These are phyloP conservation scores for Curvularia spicifera DNA, from an alignment of 2,329 filamentous ascomycete genomes.

Conservation along the genomic window DNA sequence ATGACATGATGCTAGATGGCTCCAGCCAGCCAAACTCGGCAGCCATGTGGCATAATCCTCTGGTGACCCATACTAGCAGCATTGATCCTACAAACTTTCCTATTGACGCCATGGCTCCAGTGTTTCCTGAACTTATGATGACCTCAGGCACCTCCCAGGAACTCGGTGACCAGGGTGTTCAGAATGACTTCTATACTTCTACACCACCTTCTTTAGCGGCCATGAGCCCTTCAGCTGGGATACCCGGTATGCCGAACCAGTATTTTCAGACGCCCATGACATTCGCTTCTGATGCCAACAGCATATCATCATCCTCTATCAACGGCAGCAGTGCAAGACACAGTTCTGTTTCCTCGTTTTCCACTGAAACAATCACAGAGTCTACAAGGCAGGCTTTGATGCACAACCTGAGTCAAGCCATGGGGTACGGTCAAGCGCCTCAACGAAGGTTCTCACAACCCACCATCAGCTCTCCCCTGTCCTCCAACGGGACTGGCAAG, in stretches of 20 bases:
- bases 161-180: conserved; percentile 70
- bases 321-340: conserved; percentile 71
- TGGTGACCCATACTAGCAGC: conserved; percentile 72
- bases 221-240: conserved; percentile 70
- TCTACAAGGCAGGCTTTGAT: conserved; percentile 68
- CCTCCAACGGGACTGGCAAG: conserved; percentile 43
- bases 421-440: conserved; percentile 56
- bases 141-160: conserved; percentile 77
- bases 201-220: conserved; percentile 78
- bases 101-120: conserved; percentile 74
- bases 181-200: conserved; percentile 75
- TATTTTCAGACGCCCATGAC: conserved; percentile 70
- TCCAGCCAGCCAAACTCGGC: conserved; percentile 50
- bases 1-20: conserved; percentile 89
- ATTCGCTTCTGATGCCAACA: conserved; percentile 71
- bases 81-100: conserved; percentile 71
- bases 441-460: conserved; percentile 67
- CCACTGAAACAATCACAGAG: conserved; percentile 71
- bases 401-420: conserved; percentile 65
- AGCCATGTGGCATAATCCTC: conserved; percentile 49
- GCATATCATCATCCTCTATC: conserved; percentile 70
- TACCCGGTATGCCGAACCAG: conserved; percentile 67
- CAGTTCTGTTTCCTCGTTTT: conserved; percentile 65
- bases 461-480: conserved; percentile 61
- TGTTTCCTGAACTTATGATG: conserved; percentile 75